A percentile compares a stretch with the other conserved stretches of the same genome.
Evolutionary conservation across 495 filamentous ascomycete species (phyloP).

Genomic region (Xylaria nigripes): DNA sequence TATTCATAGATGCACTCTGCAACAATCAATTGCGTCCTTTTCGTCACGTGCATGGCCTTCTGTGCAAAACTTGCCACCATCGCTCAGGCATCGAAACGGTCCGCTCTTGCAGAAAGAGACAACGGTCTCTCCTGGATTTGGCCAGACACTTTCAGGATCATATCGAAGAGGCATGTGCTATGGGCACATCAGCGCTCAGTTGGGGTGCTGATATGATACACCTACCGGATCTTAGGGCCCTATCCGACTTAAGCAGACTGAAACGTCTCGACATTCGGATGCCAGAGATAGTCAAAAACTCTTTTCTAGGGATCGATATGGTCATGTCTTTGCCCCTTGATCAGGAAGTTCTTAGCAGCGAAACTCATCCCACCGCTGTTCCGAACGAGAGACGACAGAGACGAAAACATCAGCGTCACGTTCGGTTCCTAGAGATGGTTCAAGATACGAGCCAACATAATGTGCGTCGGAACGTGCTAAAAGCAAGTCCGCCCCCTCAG

Average conservation of each 20-base stretch:
- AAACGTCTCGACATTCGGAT: constrained; percentile 50
- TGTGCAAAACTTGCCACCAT: constrained; percentile 52
- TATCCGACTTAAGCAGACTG: constrained; percentile 40
- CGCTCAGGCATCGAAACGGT: constrained; percentile 27
- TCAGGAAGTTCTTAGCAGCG: background rate
- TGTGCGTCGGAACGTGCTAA: background rate
- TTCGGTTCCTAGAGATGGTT: background rate
- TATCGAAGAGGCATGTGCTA: constrained; percentile 29
- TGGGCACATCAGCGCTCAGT: constrained; percentile 32
- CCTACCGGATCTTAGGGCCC: constrained; percentile 44
- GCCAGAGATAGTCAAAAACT: constrained; percentile 46
- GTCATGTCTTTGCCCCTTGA: too few species aligned
- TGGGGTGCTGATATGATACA: constrained; percentile 68
- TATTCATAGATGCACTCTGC: constrained; percentile 60
- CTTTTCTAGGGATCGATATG: constrained; percentile 42
- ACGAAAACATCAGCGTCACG: background rate
- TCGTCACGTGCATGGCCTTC: constrained; percentile 54
- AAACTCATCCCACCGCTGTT: background rate
- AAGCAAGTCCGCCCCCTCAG: background rate
- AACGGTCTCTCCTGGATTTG: constrained; percentile 53
- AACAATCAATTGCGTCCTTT: constrained; percentile 60
- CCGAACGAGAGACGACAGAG: background rate
- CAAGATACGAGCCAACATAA: background rate
- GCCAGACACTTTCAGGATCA: constrained; percentile 62
- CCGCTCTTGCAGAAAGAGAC: constrained; percentile 35